Base-by-base conservation (phyloP, 805 yeast species). In the Cyberlindnera suaveolens region DNA sequence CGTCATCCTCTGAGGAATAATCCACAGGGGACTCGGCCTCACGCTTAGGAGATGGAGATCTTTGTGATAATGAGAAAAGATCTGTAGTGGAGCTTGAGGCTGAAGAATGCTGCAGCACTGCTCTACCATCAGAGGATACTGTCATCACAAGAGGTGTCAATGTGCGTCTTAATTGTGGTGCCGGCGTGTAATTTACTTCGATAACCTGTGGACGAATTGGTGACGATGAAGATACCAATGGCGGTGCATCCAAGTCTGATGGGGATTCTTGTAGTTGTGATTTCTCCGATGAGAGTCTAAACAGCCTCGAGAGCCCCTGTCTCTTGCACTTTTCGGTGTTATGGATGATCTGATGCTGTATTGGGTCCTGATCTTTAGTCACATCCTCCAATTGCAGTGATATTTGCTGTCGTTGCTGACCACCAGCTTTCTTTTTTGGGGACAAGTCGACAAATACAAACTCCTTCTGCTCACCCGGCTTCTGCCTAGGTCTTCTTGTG, bases 401-500 rank as follows among this genome's bases (percentile, higher is more conserved):
- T 16, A 11, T 3, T 23, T 23, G 36, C 7, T 14, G 30, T 16
- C 40, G 36, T 35, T 34, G 10, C 10, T 38, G 29, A 7, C n/a
- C 14, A 7, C 17, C 14, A 16, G 45, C 42, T 38, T 52, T 56
- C 54, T 57, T 58, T 18, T 43, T 51, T 13, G 62, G 62, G 3
- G 61, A 56, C 6, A 58, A 34, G 36, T 58, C 60, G 11, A 58
- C 60, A 41, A 58, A 58, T 14, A 58, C 61, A 38, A 56, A 58
- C 41, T 58, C 57, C 30, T 55, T 57, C n/a, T 46, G 48, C 13
- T 45, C 53, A n/a, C 58, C 60, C 3, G 56, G 54, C 34, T 45
- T 53, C 37, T 43, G 48, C 40, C 48, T 47, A 10, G 61, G 62
- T 41, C 61, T 46, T 43, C 59, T 51, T 4, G 58, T 44, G 20